Base-by-base conservation (phyloP, 2,329 filamentous ascomycete genomes). In the Sclerotinia minor region DNA sequence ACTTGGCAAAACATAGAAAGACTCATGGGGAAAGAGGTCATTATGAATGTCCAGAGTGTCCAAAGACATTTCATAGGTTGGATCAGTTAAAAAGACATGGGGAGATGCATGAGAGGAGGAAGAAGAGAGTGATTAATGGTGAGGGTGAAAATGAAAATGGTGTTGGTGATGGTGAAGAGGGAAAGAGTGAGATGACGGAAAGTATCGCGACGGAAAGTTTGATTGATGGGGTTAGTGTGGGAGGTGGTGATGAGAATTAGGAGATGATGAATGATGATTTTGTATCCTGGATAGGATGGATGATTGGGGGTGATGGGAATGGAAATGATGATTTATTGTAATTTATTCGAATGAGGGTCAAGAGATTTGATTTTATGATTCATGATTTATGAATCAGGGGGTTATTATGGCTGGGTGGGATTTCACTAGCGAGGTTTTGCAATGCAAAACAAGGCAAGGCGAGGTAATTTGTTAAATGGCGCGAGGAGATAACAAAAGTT, bases 1-100 rank as follows among this genome's bases (percentile, higher is more conserved):
- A 89, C 72, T 78, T 89, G 24, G 86, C 87, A 63, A 90, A 89
- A 72, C 87, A 90, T 74, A 83, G 84, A 61, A 85, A 86, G 70
- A 89, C 83, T 9, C 87, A 89, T 72, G 83, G 83, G 19, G 78
- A 81, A 45, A 82, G 82, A 67, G 84, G 84, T 7, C 79, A 80
- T 47, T 83, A 83, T 73, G 78, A 79, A 32, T 89, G 87, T 70
- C 76, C 79, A 3, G 79, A 82, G 52, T 89, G 87, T 69, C 79
- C 79, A 19, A 86, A 84, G 71, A 80, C 83, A 66, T 89, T 89
- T 61, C 82, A 86, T 75, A 80, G 87, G 13, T 78, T 84, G 21
- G 87, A 89, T 75, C 86, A 89, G 75, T 79, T 89, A 38, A 82
- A 85, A 26, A 82, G 86, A 44, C 87, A 89, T 74, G 75, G 78